phyloP scores from a whole-genome alignment of 345 rosid genomes.

The Isatis tinctoria region DNA sequence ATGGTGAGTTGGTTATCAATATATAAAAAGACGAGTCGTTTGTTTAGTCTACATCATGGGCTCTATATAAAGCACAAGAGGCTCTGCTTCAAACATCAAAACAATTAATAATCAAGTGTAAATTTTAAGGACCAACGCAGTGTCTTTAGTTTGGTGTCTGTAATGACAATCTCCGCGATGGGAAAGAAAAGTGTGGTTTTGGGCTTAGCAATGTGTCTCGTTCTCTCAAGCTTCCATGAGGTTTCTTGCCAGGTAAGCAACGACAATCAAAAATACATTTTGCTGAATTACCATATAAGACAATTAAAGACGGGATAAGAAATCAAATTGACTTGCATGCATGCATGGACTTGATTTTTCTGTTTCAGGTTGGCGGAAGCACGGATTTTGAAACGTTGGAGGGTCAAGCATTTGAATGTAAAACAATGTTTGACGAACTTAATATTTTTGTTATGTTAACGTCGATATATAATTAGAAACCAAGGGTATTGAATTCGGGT shows the following conservation, averaged over 20 bases:
- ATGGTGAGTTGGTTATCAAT: not conserved
- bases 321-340: not conserved
- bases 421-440: not conserved
- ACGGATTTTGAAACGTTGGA: not conserved
- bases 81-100: not conserved
- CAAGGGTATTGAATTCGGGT: not conserved
- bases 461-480: not conserved
- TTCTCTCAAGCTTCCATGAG: conserved; percentile 19
- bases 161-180: not conserved
- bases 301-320: too few relatives aligned
- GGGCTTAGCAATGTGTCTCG: conserved; percentile 6
- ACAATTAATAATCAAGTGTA: too few relatives aligned
- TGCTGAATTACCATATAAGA: not conserved
- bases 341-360: conserved; percentile 10
- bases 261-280: not conserved
- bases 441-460: not conserved
- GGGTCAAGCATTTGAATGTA: not conserved
- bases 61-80: conserved; percentile 5
- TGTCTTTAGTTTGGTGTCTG: not conserved
- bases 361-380: not conserved
- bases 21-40: not conserved
- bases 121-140: not conserved
- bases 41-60: not conserved
- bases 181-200: not conserved
- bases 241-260: conserved; percentile 15